Conservation (phyloP, 1,284 basidiomycete genomes). For the Cutaneotrichosporon sp. region DNA sequence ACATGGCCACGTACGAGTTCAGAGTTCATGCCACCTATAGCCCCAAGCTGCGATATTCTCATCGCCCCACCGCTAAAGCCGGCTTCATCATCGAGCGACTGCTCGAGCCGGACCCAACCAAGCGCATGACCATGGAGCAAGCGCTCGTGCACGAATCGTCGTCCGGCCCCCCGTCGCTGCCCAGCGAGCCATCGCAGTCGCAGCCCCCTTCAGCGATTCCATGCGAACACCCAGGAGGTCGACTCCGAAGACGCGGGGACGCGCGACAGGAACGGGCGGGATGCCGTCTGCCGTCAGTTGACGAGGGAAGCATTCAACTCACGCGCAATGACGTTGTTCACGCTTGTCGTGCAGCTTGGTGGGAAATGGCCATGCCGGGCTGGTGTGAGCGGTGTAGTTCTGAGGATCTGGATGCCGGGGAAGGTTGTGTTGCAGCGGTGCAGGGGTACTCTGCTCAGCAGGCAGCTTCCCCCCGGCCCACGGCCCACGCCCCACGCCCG, state of each 20-base stretch:
- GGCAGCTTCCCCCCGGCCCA: too few species aligned
- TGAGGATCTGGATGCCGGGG: neutral
- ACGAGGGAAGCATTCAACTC: conserved; percentile 28
- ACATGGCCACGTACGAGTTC: too few species aligned
- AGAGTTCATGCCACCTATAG: too few species aligned
- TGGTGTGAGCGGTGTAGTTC: conserved; percentile 38
- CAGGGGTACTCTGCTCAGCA: too few species aligned
- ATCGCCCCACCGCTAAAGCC: too few species aligned
- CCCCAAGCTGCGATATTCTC: too few species aligned
- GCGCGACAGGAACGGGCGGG: conserved; percentile 54
- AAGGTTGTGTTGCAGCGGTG: too few species aligned
- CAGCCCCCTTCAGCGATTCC: conserved; percentile 41
- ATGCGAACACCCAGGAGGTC: conserved; percentile 44
- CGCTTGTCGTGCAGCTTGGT: conserved; percentile 78
- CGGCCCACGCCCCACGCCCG: neutral
- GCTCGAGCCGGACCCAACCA: conserved; percentile 59
- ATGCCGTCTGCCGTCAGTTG: conserved; percentile 66
- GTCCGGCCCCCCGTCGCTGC: conserved; percentile 33
- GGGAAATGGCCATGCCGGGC: conserved; percentile 78
- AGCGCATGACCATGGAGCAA: conserved; percentile 62
- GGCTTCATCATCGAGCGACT: conserved; percentile 59
- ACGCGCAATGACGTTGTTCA: conserved; percentile 67
- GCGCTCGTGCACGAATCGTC: conserved; percentile 72
- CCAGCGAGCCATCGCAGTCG: conserved; percentile 30
- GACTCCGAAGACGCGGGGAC: conserved; percentile 25